Evolutionary conservation across 805 yeast genomes (phyloP), one percentile per base, ranked within the genome.

Genomic region (Torulaspora quercuum): DNA sequence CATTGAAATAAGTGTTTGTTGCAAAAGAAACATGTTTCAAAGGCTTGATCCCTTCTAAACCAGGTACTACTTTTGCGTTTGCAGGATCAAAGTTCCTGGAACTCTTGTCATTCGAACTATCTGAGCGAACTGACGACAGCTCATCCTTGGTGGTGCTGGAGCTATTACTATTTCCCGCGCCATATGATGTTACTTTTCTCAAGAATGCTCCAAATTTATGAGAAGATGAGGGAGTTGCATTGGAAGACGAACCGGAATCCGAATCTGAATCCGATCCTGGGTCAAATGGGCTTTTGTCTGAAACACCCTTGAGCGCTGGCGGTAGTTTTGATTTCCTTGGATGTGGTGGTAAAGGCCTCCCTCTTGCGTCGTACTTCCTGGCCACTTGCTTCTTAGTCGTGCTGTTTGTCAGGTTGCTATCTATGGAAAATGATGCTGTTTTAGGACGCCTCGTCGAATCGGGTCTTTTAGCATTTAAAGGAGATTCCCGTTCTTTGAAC

Each of bases 11-110:
- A 10, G 85, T 81, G 22, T 82, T 82, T 4, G 82, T 68, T 3
- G 88, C 86, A 64, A 89, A 89, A 0, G 81, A 71, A 4, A 87
- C 95, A 46, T 85, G 70, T 44, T 75, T 73, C 55, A 85, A 43
- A 5, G 57, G 52, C 34, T 62, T 62, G 1, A 68, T 28, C 22
- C 73, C 39, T 30, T 66, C 71, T 29, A 69, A 42, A 0, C 75
- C 75, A 2, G 75, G 75, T 7, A 59, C 55, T 9, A 28, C 29
- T 8, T 23, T 16, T 7, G 48, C 41, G 11, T 59, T 57, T 17
- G 55, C 23, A 17, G 52, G 48, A 30, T 50, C 51, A 29, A 50
- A 51, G 3, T 25, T 18, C 15, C 24, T 19, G 10, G 23, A 16
- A 9, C 25, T 29, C 14, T 25, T 19, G 17, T 26, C 27, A 12